Conservation (phyloP, 1,139 yeast genomes). For the Pichia sp. region DNA sequence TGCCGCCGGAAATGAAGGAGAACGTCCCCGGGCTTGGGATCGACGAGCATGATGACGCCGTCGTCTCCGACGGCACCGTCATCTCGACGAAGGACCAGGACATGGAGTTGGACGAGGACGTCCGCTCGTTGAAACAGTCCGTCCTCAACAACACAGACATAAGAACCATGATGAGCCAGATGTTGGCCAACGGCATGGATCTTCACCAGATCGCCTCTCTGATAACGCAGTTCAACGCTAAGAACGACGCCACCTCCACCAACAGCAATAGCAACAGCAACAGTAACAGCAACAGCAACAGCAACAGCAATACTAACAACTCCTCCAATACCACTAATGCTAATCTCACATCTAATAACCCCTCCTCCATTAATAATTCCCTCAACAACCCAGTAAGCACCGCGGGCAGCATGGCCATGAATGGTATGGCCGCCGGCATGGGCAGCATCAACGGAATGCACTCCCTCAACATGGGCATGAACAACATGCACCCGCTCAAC, state of each 20-base stretch:
- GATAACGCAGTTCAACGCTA: slow-evolving; percentile 26
- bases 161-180: slow-evolving; percentile 31
- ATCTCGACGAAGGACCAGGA: slow-evolving; percentile 2
- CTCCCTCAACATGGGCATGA: not conserved
- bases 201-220: slow-evolving; percentile 29
- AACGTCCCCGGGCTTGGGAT: slow-evolving; percentile 4
- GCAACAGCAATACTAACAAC: slow-evolving; percentile 5
- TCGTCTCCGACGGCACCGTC: not conserved
- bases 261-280: slow-evolving; percentile 8
- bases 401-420: not conserved
- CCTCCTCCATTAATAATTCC: not conserved
- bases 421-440: not conserved
- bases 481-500: not conserved
- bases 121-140: slow-evolving; percentile 14
- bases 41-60: slow-evolving; percentile 14
- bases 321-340: too few species aligned
- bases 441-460: not conserved
- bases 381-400: slow-evolving; percentile 1
- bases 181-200: slow-evolving; percentile 34
- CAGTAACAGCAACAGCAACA: slow-evolving; percentile 11
- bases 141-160: slow-evolving; percentile 29
- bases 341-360: too few species aligned
- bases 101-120: slow-evolving; percentile 2
- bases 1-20: slow-evolving; percentile 48
- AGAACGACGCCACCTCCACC: slow-evolving; percentile 10